Base-by-base conservation (phyloP, 1,284 basidiomycete genomes). In the Butyriboletus pseudospeciosus region DNA sequence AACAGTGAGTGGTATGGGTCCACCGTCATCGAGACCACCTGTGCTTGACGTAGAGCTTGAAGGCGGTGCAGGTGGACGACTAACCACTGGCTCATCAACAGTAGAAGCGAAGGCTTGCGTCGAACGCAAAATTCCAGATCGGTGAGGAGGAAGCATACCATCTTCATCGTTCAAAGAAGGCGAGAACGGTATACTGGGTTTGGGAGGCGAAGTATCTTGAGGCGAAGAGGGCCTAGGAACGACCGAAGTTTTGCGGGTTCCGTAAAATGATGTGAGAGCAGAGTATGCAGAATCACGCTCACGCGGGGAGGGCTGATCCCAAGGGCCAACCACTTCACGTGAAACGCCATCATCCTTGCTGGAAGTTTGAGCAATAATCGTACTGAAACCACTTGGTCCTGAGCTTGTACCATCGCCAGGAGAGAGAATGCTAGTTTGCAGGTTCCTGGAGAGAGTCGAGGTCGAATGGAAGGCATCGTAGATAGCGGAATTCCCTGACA, bases 401-500 rank as follows among this genome's bases (percentile, higher is more conserved):
- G 46, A 38, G 23, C 35, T 47, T 37, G 51, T 34, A 14, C 56
- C 50, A 43, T 73, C 68, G 23, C 57, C 53, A 23, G 66, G 44
- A 17, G 70, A 60, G 25, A 70, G 56, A 51, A 68, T 42, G 34
- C 55, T 54, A 14, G 56, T 38, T 28, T 65, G 63, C 36, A 55
- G 44, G 38, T 56, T 69, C 61, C 67, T 64, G 25, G 67, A 59
- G 30, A 66, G 32, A 28, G 81, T 66, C 4, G 77, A 76, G 2
- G 86, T 79, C 1, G 84, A 83, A 66, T 90, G 85, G 73, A 90
- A 91, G 5, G 87, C 84, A 62, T 91, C 88, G 65, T 82, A 90
- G 5, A 85, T 79, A 41, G 73, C 74, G 41, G 75, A 57, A 63
- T 77, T 80, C 60, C 61, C 75, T 56, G 73, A 75, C 46, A 76